A percentile compares a stretch with the other conserved stretches of the same genome.
phyloP scores from a whole-genome alignment of 257 asterid genomes.

The Ajuga chamaepitys region DNA sequence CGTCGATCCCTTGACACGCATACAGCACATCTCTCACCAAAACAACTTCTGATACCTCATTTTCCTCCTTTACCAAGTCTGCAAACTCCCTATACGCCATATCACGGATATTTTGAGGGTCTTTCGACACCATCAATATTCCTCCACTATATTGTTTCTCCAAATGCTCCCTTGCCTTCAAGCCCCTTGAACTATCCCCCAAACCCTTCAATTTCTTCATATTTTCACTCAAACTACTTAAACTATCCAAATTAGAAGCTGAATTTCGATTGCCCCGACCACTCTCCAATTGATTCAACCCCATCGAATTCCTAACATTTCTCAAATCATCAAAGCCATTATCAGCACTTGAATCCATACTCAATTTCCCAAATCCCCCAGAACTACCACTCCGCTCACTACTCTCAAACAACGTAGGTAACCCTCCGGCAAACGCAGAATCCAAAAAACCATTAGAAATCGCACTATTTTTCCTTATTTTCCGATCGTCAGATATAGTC shows the following conservation, averaged over 20 bases:
- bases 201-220: constrained; percentile 35
- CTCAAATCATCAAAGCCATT: constrained; percentile 27
- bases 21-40: constrained; percentile 92
- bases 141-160: constrained; percentile 71
- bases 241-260: constrained; percentile 10
- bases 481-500: constrained; percentile 76
- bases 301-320: constrained; percentile 16
- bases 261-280: constrained; percentile 17
- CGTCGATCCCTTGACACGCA: constrained; percentile 96
- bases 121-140: constrained; percentile 67
- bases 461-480: constrained; percentile 27
- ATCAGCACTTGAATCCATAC: constrained; percentile 18
- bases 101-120: constrained; percentile 77
- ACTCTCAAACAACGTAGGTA: constrained; percentile 46
- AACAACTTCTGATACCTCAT: constrained; percentile 74
- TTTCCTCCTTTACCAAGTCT: constrained; percentile 69
- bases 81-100: constrained; percentile 73
- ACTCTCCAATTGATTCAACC: constrained; percentile 27
- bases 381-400: constrained; percentile 21
- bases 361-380: constrained; percentile 24
- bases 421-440: constrained; percentile 66
- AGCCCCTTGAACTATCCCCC: constrained; percentile 29
- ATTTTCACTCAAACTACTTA: constrained; percentile 26
- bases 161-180: constrained; percentile 37
- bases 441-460: constrained; percentile 45